Percentiles rank a stretch among this genome's conserved stretches.
Evolutionary conservation across 1,139 yeast genomes (phyloP).

Genomic region (Lodderomyces pseudojiufengensis): DNA sequence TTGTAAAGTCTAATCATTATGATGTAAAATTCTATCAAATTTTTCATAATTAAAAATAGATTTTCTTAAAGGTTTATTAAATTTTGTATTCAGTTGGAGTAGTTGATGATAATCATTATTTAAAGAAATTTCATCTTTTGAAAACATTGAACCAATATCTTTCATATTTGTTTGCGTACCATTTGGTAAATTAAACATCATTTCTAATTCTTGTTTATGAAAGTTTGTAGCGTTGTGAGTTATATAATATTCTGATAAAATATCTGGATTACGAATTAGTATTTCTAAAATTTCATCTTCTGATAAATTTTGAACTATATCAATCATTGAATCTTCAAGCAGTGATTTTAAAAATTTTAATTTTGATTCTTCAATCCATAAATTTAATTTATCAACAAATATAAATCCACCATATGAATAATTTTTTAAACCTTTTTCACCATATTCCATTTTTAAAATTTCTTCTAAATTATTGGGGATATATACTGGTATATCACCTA

Average conservation of each 20-base stretch:
- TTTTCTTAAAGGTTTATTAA: constrained; percentile 21
- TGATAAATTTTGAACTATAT: constrained; percentile 18
- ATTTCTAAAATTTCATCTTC: constrained; percentile 17
- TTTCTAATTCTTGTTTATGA: constrained; percentile 23
- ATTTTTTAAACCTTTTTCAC: constrained; percentile 16
- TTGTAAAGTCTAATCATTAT: constrained; percentile 6
- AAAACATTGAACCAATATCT: constrained; percentile 16
- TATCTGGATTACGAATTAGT: constrained; percentile 21
- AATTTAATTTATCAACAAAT: constrained; percentile 21
- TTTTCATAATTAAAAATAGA: constrained; percentile 23
- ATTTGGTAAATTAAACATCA: constrained; percentile 20
- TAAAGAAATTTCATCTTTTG: constrained; percentile 11
- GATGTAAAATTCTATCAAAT: constrained; percentile 21
- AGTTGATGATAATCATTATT: constrained; percentile 18
- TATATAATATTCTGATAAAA: constrained; percentile 28
- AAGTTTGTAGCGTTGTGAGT: constrained; percentile 26
- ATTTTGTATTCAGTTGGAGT: constrained; percentile 16
- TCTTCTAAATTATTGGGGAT: constrained; percentile 26
- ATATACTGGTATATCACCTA: constrained; percentile 32
- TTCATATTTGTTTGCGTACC: constrained; percentile 18
- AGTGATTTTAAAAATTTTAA: constrained; percentile 15
- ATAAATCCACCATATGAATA: constrained; percentile 20
- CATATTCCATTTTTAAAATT: constrained; percentile 28
- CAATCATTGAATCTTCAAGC: constrained; percentile 18
- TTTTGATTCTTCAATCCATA: constrained; percentile 25